These are phyloP conservation scores for Euptelea pleiosperma DNA, from an alignment of 164 flowering plant species.

Conservation along the genomic window DNA sequence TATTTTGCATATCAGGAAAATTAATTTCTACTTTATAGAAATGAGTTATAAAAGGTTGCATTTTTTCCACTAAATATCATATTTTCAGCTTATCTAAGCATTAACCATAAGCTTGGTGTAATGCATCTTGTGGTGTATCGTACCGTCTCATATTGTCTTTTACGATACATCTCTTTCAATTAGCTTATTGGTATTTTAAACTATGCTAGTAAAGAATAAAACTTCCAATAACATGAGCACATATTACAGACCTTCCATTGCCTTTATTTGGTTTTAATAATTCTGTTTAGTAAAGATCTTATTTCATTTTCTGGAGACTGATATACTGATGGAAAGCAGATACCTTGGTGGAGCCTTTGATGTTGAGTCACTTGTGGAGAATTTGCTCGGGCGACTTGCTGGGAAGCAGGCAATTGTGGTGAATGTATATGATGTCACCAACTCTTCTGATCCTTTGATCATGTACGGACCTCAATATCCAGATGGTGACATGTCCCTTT, in stretches of 20 bases:
- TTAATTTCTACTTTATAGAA: too few species aligned
- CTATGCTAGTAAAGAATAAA: neutral
- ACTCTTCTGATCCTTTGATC: conserved; percentile 64
- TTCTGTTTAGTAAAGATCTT: neutral
- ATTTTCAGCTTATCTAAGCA: too few species aligned
- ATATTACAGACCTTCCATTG: too few species aligned
- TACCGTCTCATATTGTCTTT: too few species aligned
- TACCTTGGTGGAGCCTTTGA: conserved; percentile 96
- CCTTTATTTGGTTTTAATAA: too few species aligned
- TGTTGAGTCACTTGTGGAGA: conserved; percentile 91
- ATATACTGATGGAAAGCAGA: conserved; percentile 32
- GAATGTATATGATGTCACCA: conserved; percentile 82
- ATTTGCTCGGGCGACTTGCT: conserved; percentile 85
- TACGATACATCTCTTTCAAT: neutral
- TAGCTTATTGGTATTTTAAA: too few species aligned
- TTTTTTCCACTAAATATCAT: too few species aligned
- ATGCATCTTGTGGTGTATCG: too few species aligned
- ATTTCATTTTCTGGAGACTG: conserved; percentile 4
- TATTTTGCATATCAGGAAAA: too few species aligned
- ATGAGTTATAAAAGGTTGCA: too few species aligned
- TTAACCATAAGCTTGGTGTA: too few species aligned
- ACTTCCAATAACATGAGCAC: neutral
- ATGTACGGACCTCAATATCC: conserved; percentile 75
- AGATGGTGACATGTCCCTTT: conserved; percentile 65
- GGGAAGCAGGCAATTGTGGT: conserved; percentile 83